These are phyloP conservation scores for Maudiozyma saulgeensis DNA, from an alignment of 805 yeast species.

Conservation along the genomic window DNA sequence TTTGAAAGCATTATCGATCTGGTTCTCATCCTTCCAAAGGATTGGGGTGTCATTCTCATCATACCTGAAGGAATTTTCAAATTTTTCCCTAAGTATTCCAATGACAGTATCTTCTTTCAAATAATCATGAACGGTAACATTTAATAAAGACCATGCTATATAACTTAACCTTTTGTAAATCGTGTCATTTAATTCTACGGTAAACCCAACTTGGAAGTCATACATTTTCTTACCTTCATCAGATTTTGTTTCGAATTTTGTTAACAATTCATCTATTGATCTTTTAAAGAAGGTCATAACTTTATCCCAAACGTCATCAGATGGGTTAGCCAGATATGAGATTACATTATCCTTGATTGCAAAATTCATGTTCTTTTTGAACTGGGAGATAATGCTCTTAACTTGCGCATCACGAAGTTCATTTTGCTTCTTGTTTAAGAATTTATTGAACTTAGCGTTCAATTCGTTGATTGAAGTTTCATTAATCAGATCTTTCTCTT, in stretches of 20 bases:
- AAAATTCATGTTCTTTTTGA: conserved; percentile 38
- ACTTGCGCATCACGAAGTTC: conserved; percentile 34
- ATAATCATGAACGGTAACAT: conserved; percentile 48
- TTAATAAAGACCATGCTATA: conserved; percentile 58
- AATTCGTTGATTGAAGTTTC: neutral
- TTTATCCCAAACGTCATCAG: conserved; percentile 50
- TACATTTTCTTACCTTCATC: conserved; percentile 22
- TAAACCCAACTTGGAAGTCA: conserved; percentile 62
- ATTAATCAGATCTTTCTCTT: conserved; percentile 14
- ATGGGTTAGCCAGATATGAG: conserved; percentile 41
- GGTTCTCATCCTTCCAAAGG: conserved; percentile 64
- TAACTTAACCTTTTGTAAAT: conserved; percentile 38
- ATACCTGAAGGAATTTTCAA: conserved; percentile 76
- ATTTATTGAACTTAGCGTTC: conserved; percentile 9
- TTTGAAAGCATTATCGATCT: conserved; percentile 62
- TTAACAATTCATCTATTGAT: conserved; percentile 25
- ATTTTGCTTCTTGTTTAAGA: conserved; percentile 25
- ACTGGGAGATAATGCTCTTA: conserved; percentile 33
- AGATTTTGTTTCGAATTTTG: conserved; percentile 19
- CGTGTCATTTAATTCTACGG: conserved; percentile 32
- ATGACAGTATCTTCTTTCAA: conserved; percentile 59
- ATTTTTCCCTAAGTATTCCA: conserved; percentile 60
- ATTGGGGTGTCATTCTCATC: conserved; percentile 76
- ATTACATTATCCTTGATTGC: conserved; percentile 44
- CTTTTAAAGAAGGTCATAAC: conserved; percentile 37